A percentile compares a stretch with the other conserved stretches of the same genome.
Conservation (phyloP, 495 filamentous ascomycete genomes). For the Penicillium cataractarum region DNA sequence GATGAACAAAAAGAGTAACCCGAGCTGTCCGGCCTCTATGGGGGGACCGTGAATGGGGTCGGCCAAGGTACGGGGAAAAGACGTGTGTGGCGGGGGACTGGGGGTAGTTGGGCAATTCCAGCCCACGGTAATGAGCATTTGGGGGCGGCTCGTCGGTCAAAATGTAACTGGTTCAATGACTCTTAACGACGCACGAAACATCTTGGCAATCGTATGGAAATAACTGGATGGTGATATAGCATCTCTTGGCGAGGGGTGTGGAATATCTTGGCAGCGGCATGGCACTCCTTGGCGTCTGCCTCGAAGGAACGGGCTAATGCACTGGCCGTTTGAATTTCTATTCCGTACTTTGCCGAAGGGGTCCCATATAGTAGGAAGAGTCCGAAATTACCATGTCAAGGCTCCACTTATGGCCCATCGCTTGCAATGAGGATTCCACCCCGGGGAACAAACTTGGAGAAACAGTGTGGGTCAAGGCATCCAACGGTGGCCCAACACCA, state of each 20-base stretch:
- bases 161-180: slow-evolving; percentile 20
- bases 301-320: slow-evolving; percentile 10
- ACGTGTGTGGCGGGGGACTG: slow-evolving; percentile 24
- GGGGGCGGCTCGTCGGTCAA: slow-evolving; percentile 17
- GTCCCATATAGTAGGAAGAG: background rate
- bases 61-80: slow-evolving; percentile 32
- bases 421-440: background rate
- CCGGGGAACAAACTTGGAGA: background rate
- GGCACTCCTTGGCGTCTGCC: slow-evolving; percentile 8
- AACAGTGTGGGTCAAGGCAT: background rate
- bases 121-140: slow-evolving; percentile 14
- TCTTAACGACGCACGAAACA: slow-evolving; percentile 4
- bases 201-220: slow-evolving; percentile 6
- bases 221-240: slow-evolving; percentile 16
- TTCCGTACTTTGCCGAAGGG: slow-evolving; percentile 2
- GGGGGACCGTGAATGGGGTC: slow-evolving; percentile 12
- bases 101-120: slow-evolving; percentile 10
- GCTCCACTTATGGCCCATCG: background rate
- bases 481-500: background rate
- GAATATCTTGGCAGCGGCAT: slow-evolving; percentile 19
- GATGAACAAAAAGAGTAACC: slow-evolving; percentile 32
- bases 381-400: background rate
- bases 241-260: slow-evolving; percentile 20
- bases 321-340: background rate
- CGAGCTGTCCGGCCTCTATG: slow-evolving; percentile 15